These are phyloP conservation scores for Alternaria conjuncta DNA, from an alignment of 2,329 filamentous ascomycete species.

Conservation along the genomic window DNA sequence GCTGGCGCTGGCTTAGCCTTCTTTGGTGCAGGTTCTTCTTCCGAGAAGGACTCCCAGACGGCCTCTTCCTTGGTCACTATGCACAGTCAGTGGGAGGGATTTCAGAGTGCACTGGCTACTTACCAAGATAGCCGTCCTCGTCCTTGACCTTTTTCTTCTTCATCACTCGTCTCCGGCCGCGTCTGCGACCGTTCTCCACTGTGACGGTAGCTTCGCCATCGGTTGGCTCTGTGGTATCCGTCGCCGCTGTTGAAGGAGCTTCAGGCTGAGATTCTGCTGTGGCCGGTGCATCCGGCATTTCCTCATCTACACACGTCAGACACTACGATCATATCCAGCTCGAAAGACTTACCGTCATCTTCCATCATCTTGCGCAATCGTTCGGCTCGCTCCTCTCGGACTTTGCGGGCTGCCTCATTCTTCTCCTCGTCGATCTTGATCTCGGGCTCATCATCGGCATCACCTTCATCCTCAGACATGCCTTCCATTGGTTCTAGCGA, in stretches of 20 bases:
- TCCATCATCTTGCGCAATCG: conserved; percentile 79
- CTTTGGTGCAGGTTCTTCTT: conserved; percentile 74
- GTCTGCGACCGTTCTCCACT: conserved; percentile 68
- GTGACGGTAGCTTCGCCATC: conserved; percentile 52
- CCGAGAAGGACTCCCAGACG: conserved; percentile 91
- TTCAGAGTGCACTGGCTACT: conserved; percentile 32
- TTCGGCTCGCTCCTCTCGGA: conserved; percentile 69
- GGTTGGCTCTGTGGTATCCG: conserved; percentile 23
- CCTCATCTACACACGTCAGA: conserved; percentile 55
- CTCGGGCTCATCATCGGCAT: conserved; percentile 37
- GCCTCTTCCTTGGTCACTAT: conserved; percentile 84
- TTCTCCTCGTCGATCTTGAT: conserved; percentile 42
- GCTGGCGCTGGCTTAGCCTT: conserved; percentile 58
- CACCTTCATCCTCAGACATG: conserved; percentile 55
- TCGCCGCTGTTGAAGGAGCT: conserved; percentile 25
- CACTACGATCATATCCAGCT: background rate
- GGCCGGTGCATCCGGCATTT: conserved; percentile 62
- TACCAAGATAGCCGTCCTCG: conserved; percentile 88
- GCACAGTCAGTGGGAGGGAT: conserved; percentile 15
- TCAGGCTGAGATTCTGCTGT: conserved; percentile 50
- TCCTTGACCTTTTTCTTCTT: conserved; percentile 88
- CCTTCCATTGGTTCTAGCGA: conserved; percentile 58
- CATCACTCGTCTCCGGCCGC: conserved; percentile 80
- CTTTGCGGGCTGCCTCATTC: conserved; percentile 47
- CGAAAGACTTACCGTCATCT: conserved; percentile 58